These are phyloP conservation scores for Globisporangium takayamanum DNA, from an alignment of 352 stramenopile genomes.

Conservation along the genomic window DNA sequence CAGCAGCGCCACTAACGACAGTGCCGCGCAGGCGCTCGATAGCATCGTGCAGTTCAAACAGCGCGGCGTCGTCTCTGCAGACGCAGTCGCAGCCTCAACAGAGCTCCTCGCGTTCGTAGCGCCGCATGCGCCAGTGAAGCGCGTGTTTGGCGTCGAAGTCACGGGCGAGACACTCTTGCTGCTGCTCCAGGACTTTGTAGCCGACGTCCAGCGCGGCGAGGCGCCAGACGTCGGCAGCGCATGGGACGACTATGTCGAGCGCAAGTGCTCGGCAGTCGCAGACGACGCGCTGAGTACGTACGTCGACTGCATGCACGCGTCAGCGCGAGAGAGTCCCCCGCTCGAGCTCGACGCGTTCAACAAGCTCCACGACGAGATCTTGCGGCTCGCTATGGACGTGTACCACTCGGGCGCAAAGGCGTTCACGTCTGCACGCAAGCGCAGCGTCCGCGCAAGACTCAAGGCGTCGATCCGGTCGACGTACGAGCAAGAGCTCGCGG, in stretches of 20 bases:
- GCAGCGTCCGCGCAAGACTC: slow-evolving; percentile 41
- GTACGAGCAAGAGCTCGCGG: slow-evolving; percentile 12
- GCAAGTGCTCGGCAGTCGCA: slow-evolving; percentile 38
- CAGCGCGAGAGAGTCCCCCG: slow-evolving; percentile 42
- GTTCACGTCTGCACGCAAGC: slow-evolving; percentile 33
- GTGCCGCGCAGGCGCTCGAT: slow-evolving; percentile 11
- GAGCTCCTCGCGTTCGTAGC: slow-evolving; percentile 22
- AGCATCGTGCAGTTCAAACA: slow-evolving; percentile 37
- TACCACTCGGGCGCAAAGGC: slow-evolving; percentile 33
- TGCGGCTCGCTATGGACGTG: slow-evolving; percentile 58
- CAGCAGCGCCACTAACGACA: neutral
- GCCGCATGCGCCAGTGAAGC: slow-evolving; percentile 36
- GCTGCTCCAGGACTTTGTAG: slow-evolving; percentile 28
- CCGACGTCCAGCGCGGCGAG: slow-evolving; percentile 21
- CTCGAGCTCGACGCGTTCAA: slow-evolving; percentile 59
- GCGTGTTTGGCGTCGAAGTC: slow-evolving; percentile 59
- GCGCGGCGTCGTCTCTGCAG: slow-evolving; percentile 17
- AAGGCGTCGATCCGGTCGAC: slow-evolving; percentile 38
- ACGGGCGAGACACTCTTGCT: slow-evolving; percentile 42
- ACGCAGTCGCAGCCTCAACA: neutral
- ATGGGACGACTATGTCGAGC: slow-evolving; percentile 65
- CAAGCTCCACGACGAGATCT: slow-evolving; percentile 69
- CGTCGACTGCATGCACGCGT: slow-evolving; percentile 62
- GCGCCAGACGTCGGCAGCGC: slow-evolving; percentile 47
- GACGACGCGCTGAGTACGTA: slow-evolving; percentile 68